Percentiles rank a stretch among this genome's conserved stretches.
Evolutionary conservation across 129 eudicot genomes (phyloP).

Genomic region (Flaveria sonorensis): DNA sequence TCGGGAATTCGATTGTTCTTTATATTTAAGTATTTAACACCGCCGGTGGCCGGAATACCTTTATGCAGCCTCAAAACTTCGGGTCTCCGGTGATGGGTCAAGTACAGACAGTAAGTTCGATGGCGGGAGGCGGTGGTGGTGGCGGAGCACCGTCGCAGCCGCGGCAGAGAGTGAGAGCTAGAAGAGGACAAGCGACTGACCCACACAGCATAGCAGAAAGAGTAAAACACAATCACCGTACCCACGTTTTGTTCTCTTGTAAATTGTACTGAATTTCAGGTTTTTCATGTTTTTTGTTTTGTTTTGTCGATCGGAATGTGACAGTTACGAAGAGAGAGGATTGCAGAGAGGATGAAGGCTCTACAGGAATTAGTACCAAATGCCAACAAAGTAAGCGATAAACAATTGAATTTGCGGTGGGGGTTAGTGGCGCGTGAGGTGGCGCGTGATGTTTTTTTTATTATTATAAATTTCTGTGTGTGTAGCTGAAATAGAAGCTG

Average conservation of each 20-base stretch:
- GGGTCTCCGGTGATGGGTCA: slow-evolving; percentile 50
- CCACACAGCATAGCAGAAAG: slow-evolving; percentile 91
- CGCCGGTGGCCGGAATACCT: not conserved
- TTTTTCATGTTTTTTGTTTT: not conserved
- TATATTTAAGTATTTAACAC: too few relatives aligned
- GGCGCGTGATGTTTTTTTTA: too few relatives aligned
- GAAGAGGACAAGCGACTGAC: slow-evolving; percentile 91
- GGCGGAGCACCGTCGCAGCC: slow-evolving; percentile 69
- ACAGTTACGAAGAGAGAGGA: slow-evolving; percentile 88
- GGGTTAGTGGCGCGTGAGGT: slow-evolving; percentile 30
- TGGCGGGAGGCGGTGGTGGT: slow-evolving; percentile 44
- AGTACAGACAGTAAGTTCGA: slow-evolving; percentile 23
- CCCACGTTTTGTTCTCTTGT: slow-evolving; percentile 26
- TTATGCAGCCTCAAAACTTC: slow-evolving; percentile 50
- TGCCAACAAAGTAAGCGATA: slow-evolving; percentile 65
- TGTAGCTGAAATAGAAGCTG: slow-evolving; percentile 29
- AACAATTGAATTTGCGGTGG: slow-evolving; percentile 13
- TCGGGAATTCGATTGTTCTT: too few relatives aligned
- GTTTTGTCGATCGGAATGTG: slow-evolving; percentile 18
- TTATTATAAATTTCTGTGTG: slow-evolving; percentile 27
- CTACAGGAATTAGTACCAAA: slow-evolving; percentile 82
- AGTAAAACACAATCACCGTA: slow-evolving; percentile 34
- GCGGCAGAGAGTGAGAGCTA: slow-evolving; percentile 78
- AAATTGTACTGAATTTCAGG: not conserved
- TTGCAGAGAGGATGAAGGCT: slow-evolving; percentile 88